Base-by-base conservation (phyloP, 2,329 filamentous ascomycete species). In the Anthostomella pinea region DNA sequence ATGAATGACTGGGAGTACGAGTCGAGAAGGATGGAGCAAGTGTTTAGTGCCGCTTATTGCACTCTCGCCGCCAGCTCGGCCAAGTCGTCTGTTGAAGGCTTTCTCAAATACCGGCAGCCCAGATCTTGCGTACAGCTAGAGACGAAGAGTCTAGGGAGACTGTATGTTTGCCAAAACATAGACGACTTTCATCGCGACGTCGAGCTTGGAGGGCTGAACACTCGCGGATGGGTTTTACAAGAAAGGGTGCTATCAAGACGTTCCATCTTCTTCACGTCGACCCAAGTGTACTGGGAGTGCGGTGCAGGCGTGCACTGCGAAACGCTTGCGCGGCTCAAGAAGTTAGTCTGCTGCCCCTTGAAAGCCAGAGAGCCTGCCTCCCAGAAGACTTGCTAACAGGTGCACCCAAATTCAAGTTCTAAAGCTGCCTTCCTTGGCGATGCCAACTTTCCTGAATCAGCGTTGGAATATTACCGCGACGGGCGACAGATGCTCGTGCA, bases 221-320 rank as follows among this genome's bases (percentile, higher is more conserved):
- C n/a, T n/a, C n/a, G n/a, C n/a, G n/a, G n/a, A 2, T 52, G 43
- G 47, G 49, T 48, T 3, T 25, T 50, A 3, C 49, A 47, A 26
- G 47, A 52, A 10, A 39, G 41, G 14, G 49, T 33, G 5, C 37
- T 52, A 2, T 46, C 45, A 2, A 33, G 45, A 5, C 37, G 49
- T 3, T 30, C 49, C 2, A 50, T 52, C 14, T 39, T 46, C 23
- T 48, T 43, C 25, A 45, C 43, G 3, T 29, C 33, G 14, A 45
- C 33, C 2, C 47, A 50, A 10, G 30, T 46, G 5, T 50, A 52
- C 26, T 43, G 35, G 47, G 47, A 50, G 28, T 50, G 49, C 22
- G 49, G 49, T 1, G 13, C 35, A 5, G 43, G 43, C 2, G 35
- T 49, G 3, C 48, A 36, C 2, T 47, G 45, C 26, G 43, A 52